Conservation (phyloP, 2,329 filamentous ascomycete genomes). For the Aspergillus calidoustus region DNA sequence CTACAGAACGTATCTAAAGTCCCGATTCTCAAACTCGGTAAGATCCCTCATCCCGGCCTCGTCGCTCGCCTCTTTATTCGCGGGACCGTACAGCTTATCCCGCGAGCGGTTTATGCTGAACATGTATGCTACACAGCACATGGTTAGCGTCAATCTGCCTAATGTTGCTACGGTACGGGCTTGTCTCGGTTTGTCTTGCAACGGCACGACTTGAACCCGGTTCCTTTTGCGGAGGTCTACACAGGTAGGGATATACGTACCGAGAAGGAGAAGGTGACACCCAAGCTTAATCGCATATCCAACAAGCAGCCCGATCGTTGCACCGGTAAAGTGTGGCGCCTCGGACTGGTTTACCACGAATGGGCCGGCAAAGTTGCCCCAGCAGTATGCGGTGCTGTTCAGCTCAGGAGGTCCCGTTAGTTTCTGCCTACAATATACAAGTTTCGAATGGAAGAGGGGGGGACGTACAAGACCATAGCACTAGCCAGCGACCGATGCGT, state of each 20-base stretch:
- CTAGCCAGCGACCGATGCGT: slow-evolving; percentile 41
- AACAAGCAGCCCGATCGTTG: slow-evolving; percentile 46
- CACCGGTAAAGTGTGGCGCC: slow-evolving; percentile 39
- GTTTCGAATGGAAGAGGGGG: not conserved
- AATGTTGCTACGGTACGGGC: no score
- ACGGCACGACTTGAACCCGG: no score
- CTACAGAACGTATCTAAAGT: slow-evolving; percentile 48
- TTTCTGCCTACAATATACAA: no score
- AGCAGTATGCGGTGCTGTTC: slow-evolving; percentile 41
- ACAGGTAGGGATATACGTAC: no score
- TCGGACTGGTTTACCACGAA: slow-evolving; percentile 43
- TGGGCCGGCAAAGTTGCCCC: slow-evolving; percentile 46
- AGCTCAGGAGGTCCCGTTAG: not conserved
- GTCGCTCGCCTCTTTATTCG: slow-evolving; percentile 40
- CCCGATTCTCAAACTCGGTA: slow-evolving; percentile 47
- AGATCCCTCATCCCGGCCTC: slow-evolving; percentile 49
- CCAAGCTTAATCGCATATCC: slow-evolving; percentile 44
- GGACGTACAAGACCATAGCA: slow-evolving; percentile 36
- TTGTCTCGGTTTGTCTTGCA: no score
- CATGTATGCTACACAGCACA: slow-evolving; percentile 33
- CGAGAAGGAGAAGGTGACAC: no score
- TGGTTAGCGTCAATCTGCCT: no score
- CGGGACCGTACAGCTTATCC: slow-evolving; percentile 38
- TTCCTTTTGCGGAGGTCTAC: no score
- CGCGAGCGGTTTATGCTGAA: slow-evolving; percentile 40